Base-by-base conservation (phyloP, 805 yeast genomes). In the Clavispora santaluciae region DNA sequence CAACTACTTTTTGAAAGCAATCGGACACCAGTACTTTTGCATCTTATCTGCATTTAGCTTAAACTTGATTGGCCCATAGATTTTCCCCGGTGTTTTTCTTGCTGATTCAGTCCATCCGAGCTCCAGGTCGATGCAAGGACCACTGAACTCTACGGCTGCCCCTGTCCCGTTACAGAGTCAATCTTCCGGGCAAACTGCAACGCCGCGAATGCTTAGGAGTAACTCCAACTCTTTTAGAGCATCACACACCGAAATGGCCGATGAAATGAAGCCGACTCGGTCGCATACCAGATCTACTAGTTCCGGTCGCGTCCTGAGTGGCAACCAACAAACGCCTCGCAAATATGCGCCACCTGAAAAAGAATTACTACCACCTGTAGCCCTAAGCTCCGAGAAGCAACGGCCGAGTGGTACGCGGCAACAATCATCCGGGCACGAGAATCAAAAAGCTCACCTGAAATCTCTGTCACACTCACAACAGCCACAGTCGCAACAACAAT, bases 151-250 rank as follows among this genome's bases (percentile, higher is more conserved):
- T 28, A 15, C 31, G 9, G 31, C 31, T 16, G 20, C 31, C 31
- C 18, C 31, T 28, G 20, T 15, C 16, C 31, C 18, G 30, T 13
- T 30, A 15, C 22, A 34, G 5, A 11, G 13, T 11, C 33, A 11
- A 23, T 13, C 33, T 12, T 24, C 45, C 22, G 39, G 39, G 21
- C 70, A 61, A 12, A 85, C 84, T 2, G 86, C 86, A 2, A 81
- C 87, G 1, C 85, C 86, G 7, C 63, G 86, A 50, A 81, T 81
- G 86, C 61, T 81, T 36, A 68, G 84, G 50, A 78, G 76, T 51
- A 74, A 75, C 23, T 43, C 46, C 28, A 40, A 42, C 33, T 38
- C 48, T 9, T 38, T 39, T 31, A 41, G 38, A n/a, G 15, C 15
- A 11, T 22, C 36, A 12, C 24, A 35, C 17, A 4, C 33, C 7